phyloP scores from a whole-genome alignment of 2,329 filamentous ascomycete species.

The Trichophyton benhamiae region DNA sequence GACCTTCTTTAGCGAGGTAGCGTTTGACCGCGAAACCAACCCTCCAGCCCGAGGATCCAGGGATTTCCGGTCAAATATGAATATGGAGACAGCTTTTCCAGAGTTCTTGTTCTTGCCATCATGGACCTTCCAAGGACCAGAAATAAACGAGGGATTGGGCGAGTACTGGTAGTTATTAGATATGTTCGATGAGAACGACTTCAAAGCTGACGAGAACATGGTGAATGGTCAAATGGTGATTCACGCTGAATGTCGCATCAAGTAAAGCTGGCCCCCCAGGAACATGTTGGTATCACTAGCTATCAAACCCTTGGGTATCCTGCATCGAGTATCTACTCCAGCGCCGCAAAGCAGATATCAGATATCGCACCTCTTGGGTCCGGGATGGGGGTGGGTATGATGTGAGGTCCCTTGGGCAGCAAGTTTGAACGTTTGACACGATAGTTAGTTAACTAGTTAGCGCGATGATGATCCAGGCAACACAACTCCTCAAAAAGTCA shows the following conservation, averaged over 20 bases:
- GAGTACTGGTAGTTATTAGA: conserved; percentile 79
- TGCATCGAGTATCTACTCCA: not conserved
- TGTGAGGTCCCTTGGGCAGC: not conserved
- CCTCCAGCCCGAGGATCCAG: conserved; percentile 58
- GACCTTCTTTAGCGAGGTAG: conserved; percentile 60
- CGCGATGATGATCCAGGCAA: not conserved
- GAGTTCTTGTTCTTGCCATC: conserved; percentile 95
- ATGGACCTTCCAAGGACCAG: conserved; percentile 94
- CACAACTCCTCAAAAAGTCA: not conserved
- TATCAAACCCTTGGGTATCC: not conserved
- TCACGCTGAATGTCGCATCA: not conserved
- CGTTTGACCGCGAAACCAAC: conserved; percentile 48
- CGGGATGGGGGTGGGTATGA: no score
- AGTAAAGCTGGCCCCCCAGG: not conserved
- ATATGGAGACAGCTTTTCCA: conserved; percentile 77
- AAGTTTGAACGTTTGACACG: not conserved
- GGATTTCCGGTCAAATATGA: conserved; percentile 83
- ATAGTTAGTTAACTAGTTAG: not conserved
- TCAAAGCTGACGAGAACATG: conserved; percentile 91
- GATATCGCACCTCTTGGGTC: no score
- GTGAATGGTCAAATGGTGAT: conserved; percentile 19
- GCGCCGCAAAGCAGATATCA: no score
- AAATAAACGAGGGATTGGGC: conserved; percentile 59
- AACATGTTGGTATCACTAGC: not conserved
- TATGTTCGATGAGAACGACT: conserved; percentile 91